Conservation (phyloP, 2,329 filamentous ascomycete species). For the Coleophoma eucalyptorum region DNA sequence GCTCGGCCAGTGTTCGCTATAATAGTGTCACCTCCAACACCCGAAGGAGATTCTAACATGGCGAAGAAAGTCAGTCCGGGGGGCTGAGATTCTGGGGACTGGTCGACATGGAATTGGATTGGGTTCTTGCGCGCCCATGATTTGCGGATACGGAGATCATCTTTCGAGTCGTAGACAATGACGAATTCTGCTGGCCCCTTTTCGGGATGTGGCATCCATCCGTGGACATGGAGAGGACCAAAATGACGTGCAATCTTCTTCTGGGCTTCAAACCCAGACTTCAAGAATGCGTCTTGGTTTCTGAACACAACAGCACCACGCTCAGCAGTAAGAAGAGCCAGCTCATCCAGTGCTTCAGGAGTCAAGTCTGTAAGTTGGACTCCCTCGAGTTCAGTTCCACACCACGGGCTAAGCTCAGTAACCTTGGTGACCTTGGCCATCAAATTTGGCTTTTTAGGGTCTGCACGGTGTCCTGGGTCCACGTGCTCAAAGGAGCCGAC, state of each 20-base stretch:
- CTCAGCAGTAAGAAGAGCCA: constrained; percentile 41
- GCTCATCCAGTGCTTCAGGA: constrained; percentile 41
- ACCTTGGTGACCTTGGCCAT: constrained; percentile 53
- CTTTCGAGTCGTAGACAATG: constrained; percentile 41
- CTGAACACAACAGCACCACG: constrained; percentile 59
- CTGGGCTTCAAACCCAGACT: constrained; percentile 64
- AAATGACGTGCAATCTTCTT: constrained; percentile 69
- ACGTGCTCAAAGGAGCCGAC: constrained; percentile 57
- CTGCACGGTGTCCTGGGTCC: constrained; percentile 71
- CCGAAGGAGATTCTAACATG: constrained; percentile 68
- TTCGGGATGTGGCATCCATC: constrained; percentile 31
- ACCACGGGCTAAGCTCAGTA: constrained; percentile 24
- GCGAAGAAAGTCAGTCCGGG: constrained; percentile 86
- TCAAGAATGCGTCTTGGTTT: constrained; percentile 59
- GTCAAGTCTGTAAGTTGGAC: constrained; percentile 40
- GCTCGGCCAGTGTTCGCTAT: constrained; percentile 75
- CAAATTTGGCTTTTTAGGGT: constrained; percentile 63
- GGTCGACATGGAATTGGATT: constrained; percentile 82
- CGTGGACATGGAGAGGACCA: constrained; percentile 72
- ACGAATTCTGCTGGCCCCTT: constrained; percentile 39
- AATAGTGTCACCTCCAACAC: constrained; percentile 74
- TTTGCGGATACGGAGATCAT: constrained; percentile 33
- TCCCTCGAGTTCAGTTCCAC: constrained; percentile 26
- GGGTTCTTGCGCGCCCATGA: constrained; percentile 49
- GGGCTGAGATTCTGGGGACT: constrained; percentile 81